Base-by-base conservation (phyloP, 306 rosid genomes). In the Vicia faba region DNA sequence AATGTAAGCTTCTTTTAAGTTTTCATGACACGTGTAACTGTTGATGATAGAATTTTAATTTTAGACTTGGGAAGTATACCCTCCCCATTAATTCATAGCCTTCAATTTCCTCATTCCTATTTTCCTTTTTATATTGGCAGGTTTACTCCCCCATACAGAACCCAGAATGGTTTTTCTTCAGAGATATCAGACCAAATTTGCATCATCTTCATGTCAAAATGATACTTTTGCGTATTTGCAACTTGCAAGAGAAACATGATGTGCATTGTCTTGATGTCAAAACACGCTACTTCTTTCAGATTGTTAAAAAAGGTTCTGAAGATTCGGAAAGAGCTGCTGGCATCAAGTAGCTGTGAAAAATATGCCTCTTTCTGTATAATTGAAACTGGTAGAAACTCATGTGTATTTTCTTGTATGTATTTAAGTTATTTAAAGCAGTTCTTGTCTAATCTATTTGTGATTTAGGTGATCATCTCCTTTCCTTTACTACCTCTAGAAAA, bases 111-210 rank as follows among this genome's bases (percentile, higher is more conserved):
- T 13, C 51, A 44, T 61, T 44, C 13, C 18, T 53, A 64, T 50
- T 35, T 51, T 50, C 50, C 15, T 45, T 67, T 38, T 48, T 39
- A 4, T 62, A 53, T 48, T 62, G 69, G 38, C 43, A 38, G 71
- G 51, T 54, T 80, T 20, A 76, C 23, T 31, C 20, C 46, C 15
- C 11, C n/a, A 55, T 61, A 25, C 25, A 9, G 44, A 46, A 44
- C 20, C 64, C 14, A 44, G 72, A 31, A 43, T 59, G 14, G 8
- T 53, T 54, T 23, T 20, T 25, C 69, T 81, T 81, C 76, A 78
- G 88, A 86, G 68, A 80, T 56, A 70, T 66, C 69, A 8, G 85
- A 82, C 63, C 77, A 49, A 70, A 76, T 64, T 64, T 58, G 59
- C 67, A 79, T 12, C 7, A n/a, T 53, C 33, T 69, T 41, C 55